Percentiles rank a stretch among this genome's conserved stretches.
Conservation (phyloP, 2,329 filamentous ascomycete genomes). For the Talaromyces sp. region DNA sequence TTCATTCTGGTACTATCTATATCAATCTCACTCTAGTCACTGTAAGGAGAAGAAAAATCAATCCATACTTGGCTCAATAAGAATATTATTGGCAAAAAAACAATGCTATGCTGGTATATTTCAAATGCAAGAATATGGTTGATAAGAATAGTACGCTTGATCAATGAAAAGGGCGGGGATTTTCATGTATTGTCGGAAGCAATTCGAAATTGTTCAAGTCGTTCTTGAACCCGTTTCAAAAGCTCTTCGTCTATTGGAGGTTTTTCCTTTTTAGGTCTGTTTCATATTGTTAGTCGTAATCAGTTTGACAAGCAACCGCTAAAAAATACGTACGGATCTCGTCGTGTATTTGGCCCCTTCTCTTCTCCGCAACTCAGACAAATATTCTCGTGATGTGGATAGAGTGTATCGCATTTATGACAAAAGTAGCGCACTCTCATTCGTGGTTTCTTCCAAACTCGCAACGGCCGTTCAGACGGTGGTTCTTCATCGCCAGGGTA, state of each 20-base stretch:
- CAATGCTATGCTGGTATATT: neutral
- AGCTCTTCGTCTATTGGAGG: conserved; percentile 37
- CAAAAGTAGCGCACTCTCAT: conserved; percentile 40
- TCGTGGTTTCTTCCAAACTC: conserved; percentile 35
- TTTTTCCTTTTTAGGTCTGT: conserved; percentile 38
- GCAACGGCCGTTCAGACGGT: conserved; percentile 28
- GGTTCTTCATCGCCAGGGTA: conserved; percentile 43
- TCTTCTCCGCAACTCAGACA: conserved; percentile 39
- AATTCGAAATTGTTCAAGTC: conserved; percentile 23
- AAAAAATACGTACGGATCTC: conserved; percentile 36
- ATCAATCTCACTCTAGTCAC: too few relatives aligned
- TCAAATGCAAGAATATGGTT: neutral
- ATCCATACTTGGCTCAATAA: neutral
- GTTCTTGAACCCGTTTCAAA: conserved; percentile 36
- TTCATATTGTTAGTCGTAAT: neutral
- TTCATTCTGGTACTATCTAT: too few relatives aligned
- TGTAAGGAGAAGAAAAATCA: too few relatives aligned
- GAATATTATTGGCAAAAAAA: neutral
- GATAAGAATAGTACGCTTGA: neutral
- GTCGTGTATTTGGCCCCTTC: conserved; percentile 37
- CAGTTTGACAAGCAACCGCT: neutral
- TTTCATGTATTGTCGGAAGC: neutral
- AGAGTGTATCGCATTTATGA: conserved; percentile 35
- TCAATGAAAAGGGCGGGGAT: neutral
- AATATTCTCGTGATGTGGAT: conserved; percentile 26